Percentiles rank a stretch among this genome's conserved stretches.
These are phyloP conservation scores for Colletotrichum scovillei DNA, from an alignment of 2,329 filamentous ascomycete species.

Conservation along the genomic window DNA sequence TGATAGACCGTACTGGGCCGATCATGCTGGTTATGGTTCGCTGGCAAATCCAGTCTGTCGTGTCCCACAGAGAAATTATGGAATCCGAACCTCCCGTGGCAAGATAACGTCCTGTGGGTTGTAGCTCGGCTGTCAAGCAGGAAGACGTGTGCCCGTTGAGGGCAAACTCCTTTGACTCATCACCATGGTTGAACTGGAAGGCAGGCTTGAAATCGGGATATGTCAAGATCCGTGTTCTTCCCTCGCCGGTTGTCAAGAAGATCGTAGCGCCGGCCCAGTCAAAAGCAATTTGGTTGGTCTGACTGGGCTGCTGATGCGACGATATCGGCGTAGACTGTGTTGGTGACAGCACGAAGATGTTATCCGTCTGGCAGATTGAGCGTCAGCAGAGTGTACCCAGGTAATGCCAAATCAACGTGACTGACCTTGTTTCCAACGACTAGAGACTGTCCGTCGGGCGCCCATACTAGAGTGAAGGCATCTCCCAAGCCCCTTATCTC, in stretches of 20 bases:
- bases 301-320: slow-evolving; percentile 69
- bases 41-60: slow-evolving; percentile 80
- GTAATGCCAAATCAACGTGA: not conserved
- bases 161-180: slow-evolving; percentile 63
- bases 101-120: slow-evolving; percentile 77
- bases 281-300: slow-evolving; percentile 80
- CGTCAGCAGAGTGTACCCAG: not conserved
- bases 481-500: slow-evolving; percentile 75
- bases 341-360: slow-evolving; percentile 72
- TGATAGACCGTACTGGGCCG: slow-evolving; percentile 76
- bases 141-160: slow-evolving; percentile 80
- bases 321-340: slow-evolving; percentile 65
- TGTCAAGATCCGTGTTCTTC: slow-evolving; percentile 75
- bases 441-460: slow-evolving; percentile 75
- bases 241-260: slow-evolving; percentile 77
- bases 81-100: slow-evolving; percentile 82
- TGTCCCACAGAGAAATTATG: slow-evolving; percentile 82
- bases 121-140: slow-evolving; percentile 75
- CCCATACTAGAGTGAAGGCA: slow-evolving; percentile 79
- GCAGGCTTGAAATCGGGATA: slow-evolving; percentile 73
- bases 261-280: slow-evolving; percentile 79
- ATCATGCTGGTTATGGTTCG: slow-evolving; percentile 76
- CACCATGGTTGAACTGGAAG: slow-evolving; percentile 59
- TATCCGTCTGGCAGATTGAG: slow-evolving; percentile 62
- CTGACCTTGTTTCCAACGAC: slow-evolving; percentile 79